Evolutionary conservation across 441 rosid species (phyloP).

Genomic region (Populus hybrid): DNA sequence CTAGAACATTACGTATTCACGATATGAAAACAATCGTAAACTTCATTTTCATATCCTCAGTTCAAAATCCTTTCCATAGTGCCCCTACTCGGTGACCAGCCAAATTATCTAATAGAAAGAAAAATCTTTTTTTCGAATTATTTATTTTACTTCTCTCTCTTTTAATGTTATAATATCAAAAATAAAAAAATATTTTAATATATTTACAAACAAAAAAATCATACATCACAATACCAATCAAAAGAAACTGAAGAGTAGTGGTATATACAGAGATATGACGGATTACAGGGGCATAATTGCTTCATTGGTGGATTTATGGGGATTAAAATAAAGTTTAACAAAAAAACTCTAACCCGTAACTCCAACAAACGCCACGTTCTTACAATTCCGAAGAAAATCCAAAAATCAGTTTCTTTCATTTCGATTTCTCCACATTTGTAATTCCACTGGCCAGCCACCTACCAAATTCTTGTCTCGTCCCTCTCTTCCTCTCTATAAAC

Average conservation of each 20-base stretch:
- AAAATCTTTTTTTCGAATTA: too few relatives aligned
- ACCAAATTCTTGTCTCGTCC: background rate
- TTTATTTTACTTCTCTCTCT: too few relatives aligned
- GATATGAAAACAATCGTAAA: background rate
- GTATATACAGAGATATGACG: background rate
- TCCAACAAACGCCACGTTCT: slow-evolving; percentile 10
- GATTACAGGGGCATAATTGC: background rate
- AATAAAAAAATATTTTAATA: too few relatives aligned
- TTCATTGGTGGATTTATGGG: background rate
- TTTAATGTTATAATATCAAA: too few relatives aligned
- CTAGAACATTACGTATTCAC: background rate
- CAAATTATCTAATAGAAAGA: background rate
- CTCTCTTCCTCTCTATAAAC: background rate
- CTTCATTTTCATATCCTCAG: background rate
- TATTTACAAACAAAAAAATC: too few relatives aligned
- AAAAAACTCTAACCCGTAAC: background rate
- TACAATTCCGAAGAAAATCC: slow-evolving; percentile 14
- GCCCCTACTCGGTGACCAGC: background rate
- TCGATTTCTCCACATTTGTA: background rate
- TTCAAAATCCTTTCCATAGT: background rate
- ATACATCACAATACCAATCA: too few relatives aligned
- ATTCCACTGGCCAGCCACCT: background rate
- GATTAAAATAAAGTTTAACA: background rate
- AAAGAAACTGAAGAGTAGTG: background rate
- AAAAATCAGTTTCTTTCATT: background rate